phyloP scores from a whole-genome alignment of 176 grass and related monocot species.

The Ensete ventricosum region DNA sequence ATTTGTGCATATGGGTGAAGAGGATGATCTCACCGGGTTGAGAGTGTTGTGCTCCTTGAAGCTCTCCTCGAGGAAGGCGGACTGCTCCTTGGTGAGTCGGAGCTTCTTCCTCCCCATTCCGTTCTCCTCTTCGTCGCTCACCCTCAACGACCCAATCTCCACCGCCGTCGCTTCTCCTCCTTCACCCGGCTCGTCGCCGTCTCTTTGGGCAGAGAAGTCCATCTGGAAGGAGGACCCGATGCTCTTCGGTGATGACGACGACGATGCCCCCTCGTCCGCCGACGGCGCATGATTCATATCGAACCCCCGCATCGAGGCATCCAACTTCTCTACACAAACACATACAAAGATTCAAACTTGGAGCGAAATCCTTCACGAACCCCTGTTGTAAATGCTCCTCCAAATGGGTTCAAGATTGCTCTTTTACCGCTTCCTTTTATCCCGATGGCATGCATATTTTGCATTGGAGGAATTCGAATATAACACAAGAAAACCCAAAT shows the following conservation, averaged over 20 bases:
- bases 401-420: no score
- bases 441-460: not conserved
- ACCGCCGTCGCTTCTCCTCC: not conserved
- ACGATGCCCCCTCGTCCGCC: not conserved
- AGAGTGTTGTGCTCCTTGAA: slow-evolving; percentile 18
- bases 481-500: no score
- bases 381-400: no score
- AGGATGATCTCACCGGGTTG: not conserved
- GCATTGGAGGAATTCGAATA: not conserved
- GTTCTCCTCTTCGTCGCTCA: slow-evolving; percentile 12
- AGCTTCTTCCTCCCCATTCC: slow-evolving; percentile 14
- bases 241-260: slow-evolving; percentile 8
- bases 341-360: not conserved
- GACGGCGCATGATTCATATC: slow-evolving; percentile 6
- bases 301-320: not conserved
- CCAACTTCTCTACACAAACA: not conserved
- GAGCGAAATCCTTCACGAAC: not conserved
- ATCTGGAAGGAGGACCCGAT: slow-evolving; percentile 2
- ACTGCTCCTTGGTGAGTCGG: slow-evolving; percentile 14
- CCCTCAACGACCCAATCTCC: not conserved
- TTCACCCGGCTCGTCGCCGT: not conserved
- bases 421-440: not conserved
- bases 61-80: slow-evolving; percentile 14
- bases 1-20: not conserved
- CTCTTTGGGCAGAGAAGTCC: not conserved